These are phyloP conservation scores for Ophiostoma sp. DNA, from an alignment of 2,329 filamentous ascomycete species.

Conservation along the genomic window DNA sequence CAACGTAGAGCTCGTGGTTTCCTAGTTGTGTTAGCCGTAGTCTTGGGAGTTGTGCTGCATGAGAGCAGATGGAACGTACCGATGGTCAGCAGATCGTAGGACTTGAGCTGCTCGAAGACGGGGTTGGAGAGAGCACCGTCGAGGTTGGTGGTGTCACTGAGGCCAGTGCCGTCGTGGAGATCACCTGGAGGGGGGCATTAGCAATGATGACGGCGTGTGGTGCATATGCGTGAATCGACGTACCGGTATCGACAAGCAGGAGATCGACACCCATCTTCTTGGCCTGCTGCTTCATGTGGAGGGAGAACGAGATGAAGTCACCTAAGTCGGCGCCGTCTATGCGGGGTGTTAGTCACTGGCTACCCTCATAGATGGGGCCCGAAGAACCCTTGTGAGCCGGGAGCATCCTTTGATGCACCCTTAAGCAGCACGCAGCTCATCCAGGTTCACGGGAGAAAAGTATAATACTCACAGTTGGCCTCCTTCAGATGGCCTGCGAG, in stretches of 20 bases:
- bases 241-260: slow-evolving; percentile 55
- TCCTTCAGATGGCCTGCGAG: slow-evolving; percentile 58
- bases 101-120: slow-evolving; percentile 38
- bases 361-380: not conserved
- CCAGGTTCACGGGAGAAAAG: not conserved
- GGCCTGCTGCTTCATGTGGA: slow-evolving; percentile 55
- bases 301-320: slow-evolving; percentile 57
- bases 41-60: not conserved
- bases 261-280: slow-evolving; percentile 53
- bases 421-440: not conserved
- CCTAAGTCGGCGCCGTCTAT: slow-evolving; percentile 58
- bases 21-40: slow-evolving; percentile 28
- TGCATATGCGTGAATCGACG: slow-evolving; percentile 21
- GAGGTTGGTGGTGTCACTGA: slow-evolving; percentile 54
- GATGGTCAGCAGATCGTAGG: slow-evolving; percentile 42
- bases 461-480: slow-evolving; percentile 41
- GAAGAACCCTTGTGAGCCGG: not conserved
- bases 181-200: slow-evolving; percentile 37
- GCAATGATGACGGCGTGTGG: not conserved
- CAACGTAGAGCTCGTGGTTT: slow-evolving; percentile 62
- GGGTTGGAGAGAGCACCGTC: slow-evolving; percentile 51
- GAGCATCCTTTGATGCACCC: not conserved
- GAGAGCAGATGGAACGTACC: slow-evolving; percentile 21
- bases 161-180: slow-evolving; percentile 59
- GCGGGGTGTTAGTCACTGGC: not conserved